These are phyloP conservation scores for Rhodomyrtus psidioides DNA, from an alignment of 441 rosid species.

Conservation along the genomic window DNA sequence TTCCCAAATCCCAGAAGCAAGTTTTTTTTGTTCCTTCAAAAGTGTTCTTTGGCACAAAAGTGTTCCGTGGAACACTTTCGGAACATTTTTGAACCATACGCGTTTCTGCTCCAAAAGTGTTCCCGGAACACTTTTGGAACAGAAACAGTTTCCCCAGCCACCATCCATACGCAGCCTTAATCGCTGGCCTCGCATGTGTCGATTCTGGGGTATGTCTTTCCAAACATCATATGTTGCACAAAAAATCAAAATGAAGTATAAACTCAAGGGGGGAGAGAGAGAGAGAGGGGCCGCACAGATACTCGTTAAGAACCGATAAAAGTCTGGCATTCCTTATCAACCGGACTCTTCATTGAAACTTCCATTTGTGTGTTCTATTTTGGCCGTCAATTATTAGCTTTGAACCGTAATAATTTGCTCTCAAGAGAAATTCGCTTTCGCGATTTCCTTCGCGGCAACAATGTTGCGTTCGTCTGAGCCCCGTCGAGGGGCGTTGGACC, in stretches of 20 bases:
- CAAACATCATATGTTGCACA: neutral
- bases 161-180: no score
- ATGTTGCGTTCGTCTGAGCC: neutral
- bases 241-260: neutral
- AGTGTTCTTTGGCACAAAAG: no score
- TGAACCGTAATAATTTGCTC: neutral
- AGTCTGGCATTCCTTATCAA: no score
- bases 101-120: no score
- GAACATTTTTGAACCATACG: no score
- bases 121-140: no score
- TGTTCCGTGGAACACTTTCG: no score
- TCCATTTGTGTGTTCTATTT: neutral
- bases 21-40: no score
- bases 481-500: neutral
- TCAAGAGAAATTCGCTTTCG: no score
- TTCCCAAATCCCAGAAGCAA: no score
- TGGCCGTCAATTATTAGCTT: neutral
- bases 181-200: neutral
- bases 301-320: neutral
- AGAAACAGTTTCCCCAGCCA: no score
- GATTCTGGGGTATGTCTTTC: neutral
- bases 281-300: neutral
- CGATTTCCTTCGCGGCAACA: neutral
- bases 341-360: neutral
- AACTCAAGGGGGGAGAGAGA: neutral